These are phyloP conservation scores for Leucocoprinus sp. DNA, from an alignment of 768 basidiomycete genomes.

Conservation along the genomic window DNA sequence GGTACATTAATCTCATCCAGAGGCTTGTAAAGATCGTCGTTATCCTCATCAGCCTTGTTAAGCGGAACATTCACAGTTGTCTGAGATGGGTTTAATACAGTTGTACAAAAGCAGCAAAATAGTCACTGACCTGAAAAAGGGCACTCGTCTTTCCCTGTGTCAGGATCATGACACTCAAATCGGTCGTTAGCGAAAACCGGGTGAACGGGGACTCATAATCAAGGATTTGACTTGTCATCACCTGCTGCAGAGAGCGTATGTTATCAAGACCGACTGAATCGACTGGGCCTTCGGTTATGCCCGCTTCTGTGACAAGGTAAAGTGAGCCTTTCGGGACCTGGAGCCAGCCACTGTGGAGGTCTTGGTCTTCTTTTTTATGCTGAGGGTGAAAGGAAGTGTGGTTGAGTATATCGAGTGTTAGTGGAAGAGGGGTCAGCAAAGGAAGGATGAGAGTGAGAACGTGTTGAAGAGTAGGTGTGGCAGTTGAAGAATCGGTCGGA, in stretches of 20 bases:
- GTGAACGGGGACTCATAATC: conserved; percentile 75
- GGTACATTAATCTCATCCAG: conserved; percentile 38
- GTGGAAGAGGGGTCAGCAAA: conserved; percentile 41
- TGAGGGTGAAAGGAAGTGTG: conserved; percentile 51
- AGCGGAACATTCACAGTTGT: conserved; percentile 52
- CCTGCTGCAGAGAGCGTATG: conserved; percentile 53
- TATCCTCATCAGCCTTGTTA: conserved; percentile 16
- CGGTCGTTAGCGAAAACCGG: conserved; percentile 63
- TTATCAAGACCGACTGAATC: conserved; percentile 54
- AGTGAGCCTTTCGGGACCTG: conserved; percentile 60
- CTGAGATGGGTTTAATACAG: conserved; percentile 24
- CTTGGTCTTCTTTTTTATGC: conserved; percentile 50
- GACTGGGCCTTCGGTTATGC: conserved; percentile 60
- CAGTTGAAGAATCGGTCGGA: conserved; percentile 19
- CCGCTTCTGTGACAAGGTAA: conserved; percentile 57
- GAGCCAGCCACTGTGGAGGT: conserved; percentile 62
- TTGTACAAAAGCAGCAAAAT: background rate
- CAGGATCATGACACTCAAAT: conserved; percentile 56
- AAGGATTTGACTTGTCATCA: conserved; percentile 56
- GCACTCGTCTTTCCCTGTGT: conserved; percentile 60
- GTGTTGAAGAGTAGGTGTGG: conserved; percentile 41
- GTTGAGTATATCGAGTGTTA: conserved; percentile 60
- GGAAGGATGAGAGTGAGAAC: conserved; percentile 56
- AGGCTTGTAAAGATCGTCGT: conserved; percentile 40
- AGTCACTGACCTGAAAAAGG: conserved; percentile 52